Percentiles rank a stretch among this genome's conserved stretches.
These are phyloP conservation scores for Nigrospora oryzae DNA, from an alignment of 2,329 filamentous ascomycete species.

Conservation along the genomic window DNA sequence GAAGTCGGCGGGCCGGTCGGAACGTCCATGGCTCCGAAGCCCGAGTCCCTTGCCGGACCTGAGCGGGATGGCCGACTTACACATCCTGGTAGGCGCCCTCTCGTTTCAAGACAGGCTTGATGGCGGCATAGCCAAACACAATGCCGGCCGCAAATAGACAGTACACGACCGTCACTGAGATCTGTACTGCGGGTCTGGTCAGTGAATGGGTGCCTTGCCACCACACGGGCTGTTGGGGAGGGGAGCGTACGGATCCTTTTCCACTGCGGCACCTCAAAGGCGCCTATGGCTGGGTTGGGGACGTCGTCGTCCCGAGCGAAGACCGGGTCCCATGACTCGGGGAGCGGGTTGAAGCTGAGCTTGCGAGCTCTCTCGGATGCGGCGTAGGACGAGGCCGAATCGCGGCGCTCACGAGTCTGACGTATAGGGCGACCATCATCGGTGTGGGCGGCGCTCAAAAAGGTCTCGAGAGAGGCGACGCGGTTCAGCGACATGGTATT, in stretches of 20 bases:
- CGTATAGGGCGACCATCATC: conserved; percentile 17
- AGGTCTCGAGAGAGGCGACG: conserved; percentile 44
- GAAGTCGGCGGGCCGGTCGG: too few species aligned
- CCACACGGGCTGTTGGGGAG: background rate
- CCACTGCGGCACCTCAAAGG: conserved; percentile 46
- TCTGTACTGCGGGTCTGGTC: conserved; percentile 45
- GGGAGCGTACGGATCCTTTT: conserved; percentile 39
- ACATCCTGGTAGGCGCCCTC: conserved; percentile 63
- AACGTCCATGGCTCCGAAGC: too few species aligned
- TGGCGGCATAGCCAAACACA: conserved; percentile 76
- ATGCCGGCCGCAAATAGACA: conserved; percentile 72
- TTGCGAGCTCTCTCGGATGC: conserved; percentile 39
- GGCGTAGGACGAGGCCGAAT: conserved; percentile 27
- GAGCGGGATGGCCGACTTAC: too few species aligned
- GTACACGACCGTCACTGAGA: conserved; percentile 59
- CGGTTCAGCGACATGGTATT: conserved; percentile 42
- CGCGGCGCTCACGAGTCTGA: conserved; percentile 26
- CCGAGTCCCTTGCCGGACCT: too few species aligned
- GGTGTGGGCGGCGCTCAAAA: conserved; percentile 29
- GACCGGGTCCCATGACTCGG: conserved; percentile 40
- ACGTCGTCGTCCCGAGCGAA: conserved; percentile 27
- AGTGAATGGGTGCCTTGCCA: conserved; percentile 2
- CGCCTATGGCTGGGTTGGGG: conserved; percentile 35
- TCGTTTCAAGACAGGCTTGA: conserved; percentile 70
- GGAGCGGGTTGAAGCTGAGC: conserved; percentile 46